Evolutionary conservation across 805 yeast species (phyloP), one percentile per base, ranked within the genome.

Genomic region (Saturnispora dispora): DNA sequence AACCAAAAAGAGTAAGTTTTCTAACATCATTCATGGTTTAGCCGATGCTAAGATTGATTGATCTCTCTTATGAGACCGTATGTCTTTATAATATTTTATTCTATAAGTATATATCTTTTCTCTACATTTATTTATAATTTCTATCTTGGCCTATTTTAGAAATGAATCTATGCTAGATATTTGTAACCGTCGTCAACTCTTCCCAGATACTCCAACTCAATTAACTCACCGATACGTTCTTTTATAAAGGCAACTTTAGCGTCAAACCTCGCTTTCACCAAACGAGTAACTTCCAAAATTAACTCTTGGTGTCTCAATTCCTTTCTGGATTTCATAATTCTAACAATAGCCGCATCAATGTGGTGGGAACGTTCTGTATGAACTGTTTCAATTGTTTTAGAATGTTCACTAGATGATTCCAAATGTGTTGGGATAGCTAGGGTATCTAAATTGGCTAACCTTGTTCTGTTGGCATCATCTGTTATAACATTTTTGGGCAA

Each of bases 281-380:
- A 20, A 20, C 58, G 50, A 9, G 52, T 42, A 4, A 82, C 78
- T 58, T 83, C 89, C 33, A 74, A 76, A n/a, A 86, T 70, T 49
- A 89, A 71, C 39, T 82, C 83, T 57, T 79, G 81, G 62, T 85
- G 91, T 25, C 65, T 71, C 50, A 83, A 58, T 0, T 73, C 66
- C 57, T 81, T 83, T 33, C 89, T 71, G 1, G 87, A 75, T 67
- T 89, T 89, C 91, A 89, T 82, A n/a, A 83, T 79, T 48, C 96
- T 74, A 5, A 89, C 95, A 51, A 89, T 77, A 0, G 95, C 93
- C 1, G 96, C 96, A 62, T 87, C 93, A 2, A 85, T 71, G 60
- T 83, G 86, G 51, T 75, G 73, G 53, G 79, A 74, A 52, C 96
- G 73, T 4, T 88, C 80, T 57, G 78, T 83, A 39, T 75, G 74